Base-by-base conservation (phyloP, 805 yeast species). In the Ogataea methylovora region DNA sequence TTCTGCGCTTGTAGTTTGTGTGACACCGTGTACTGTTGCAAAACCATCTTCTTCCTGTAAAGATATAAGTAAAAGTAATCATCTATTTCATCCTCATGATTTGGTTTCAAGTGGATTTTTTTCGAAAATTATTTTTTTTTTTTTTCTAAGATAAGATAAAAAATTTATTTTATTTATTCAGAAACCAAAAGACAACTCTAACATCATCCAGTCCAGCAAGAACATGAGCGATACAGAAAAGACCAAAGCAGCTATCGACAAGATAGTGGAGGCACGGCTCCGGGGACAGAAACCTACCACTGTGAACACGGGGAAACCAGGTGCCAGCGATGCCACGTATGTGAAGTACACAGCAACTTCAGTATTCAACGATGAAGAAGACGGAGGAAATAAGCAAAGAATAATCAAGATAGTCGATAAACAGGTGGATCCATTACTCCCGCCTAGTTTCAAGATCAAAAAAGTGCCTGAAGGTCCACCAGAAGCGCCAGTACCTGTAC, bases 381-480 rank as follows among this genome's bases (percentile, higher is more conserved):
- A 42, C 6, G 49, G 46, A 24, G 61, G 59, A 36, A 51, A 49
- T 28, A 63, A 63, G 38, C 48, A 47, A 27, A 57, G 84, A 37
- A 60, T 69, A 4, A 69, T 87, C 19, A 77, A 77, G 46, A 75
- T 88, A 28, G 76, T 77, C 11, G 84, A 79, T 35, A 71, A 65
- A 29, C 70, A 76, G 40, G 68, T 71, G 30, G 97, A 90, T 59
- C 97, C 97, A 0, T 69, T 88, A 71, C 76, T 84, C 24, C 96
- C 96, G 0, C 78, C 88, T 0, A 75, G 76, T 37, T 78, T 80
- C 58, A 79, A 77, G 30, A 67, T 81, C 35, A 75, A 86, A 24
- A 79, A 81, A 41, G 76, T 83, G 21, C 82, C 92, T 4, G 77
- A 74, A 26, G 69, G 79, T 0, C 79, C 84, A 1, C 67, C 73